A percentile compares a stretch with the other conserved stretches of the same genome.
phyloP scores from a whole-genome alignment of 805 yeast species.

The Komagataella phaffii region DNA sequence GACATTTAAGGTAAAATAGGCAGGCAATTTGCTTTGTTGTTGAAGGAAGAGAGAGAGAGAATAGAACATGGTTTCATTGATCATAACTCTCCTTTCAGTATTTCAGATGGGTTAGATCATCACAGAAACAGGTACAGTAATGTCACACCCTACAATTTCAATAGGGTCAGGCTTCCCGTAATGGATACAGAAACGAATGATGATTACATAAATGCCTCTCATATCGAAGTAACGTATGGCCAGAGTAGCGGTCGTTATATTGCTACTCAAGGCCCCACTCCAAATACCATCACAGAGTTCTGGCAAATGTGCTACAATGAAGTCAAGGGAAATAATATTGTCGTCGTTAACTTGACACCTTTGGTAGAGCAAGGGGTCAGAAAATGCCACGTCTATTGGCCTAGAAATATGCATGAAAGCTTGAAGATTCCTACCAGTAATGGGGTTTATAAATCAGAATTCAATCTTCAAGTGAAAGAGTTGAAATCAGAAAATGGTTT shows the following conservation, averaged over 20 bases:
- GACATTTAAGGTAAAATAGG: neutral
- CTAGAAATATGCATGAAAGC: constrained; percentile 5
- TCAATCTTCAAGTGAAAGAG: constrained; percentile 6
- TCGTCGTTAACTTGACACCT: constrained; percentile 66
- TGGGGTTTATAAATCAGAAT: constrained; percentile 3
- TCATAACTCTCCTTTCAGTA: neutral
- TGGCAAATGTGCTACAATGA: constrained; percentile 26
- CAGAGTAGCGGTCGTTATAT: constrained; percentile 25
- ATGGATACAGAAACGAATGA: neutral
- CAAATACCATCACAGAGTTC: constrained; percentile 25
- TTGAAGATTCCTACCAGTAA: neutral
- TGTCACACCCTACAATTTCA: neutral
- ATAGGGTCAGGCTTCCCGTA: constrained; percentile 1
- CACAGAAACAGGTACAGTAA: neutral
- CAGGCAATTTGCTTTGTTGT: neutral
- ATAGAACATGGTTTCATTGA: neutral
- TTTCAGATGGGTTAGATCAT: neutral
- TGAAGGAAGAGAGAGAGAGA: neutral
- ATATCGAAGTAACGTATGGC: constrained; percentile 9
- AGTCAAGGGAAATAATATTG: constrained; percentile 17
- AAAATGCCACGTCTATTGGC: constrained; percentile 30
- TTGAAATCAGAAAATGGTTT: neutral
- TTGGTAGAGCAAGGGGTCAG: constrained; percentile 25
- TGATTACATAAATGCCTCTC: constrained; percentile 23
- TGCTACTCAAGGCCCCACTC: constrained; percentile 59